Evolutionary conservation across 805 yeast genomes (phyloP).

Genomic region (Candida fluviatilis): DNA sequence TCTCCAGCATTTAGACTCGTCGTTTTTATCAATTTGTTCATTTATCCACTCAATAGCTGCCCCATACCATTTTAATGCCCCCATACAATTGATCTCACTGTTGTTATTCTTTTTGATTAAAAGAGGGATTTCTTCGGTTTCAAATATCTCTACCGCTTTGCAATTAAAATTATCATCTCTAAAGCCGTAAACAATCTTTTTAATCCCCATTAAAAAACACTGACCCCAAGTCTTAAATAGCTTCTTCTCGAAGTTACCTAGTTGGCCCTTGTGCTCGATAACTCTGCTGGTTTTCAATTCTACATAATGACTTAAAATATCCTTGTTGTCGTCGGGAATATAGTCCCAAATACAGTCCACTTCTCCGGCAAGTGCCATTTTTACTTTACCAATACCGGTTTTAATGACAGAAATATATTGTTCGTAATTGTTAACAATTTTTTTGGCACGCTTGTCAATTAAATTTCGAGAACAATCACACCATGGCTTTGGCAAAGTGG

Average conservation of each 20-base stretch:
- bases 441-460: constrained; percentile 62
- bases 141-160: constrained; percentile 66
- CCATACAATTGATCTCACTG: constrained; percentile 60
- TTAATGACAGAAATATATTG: constrained; percentile 79
- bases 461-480: constrained; percentile 57
- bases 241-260: constrained; percentile 68
- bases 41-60: constrained; percentile 78
- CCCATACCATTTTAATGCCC: constrained; percentile 81
- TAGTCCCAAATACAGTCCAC: constrained; percentile 89
- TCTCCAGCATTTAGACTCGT: constrained; percentile 47
- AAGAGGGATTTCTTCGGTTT: constrained; percentile 75
- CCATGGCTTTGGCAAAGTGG: constrained; percentile 77
- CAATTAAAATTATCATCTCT: constrained; percentile 70
- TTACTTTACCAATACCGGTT: constrained; percentile 76
- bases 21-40: constrained; percentile 44
- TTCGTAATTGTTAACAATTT: constrained; percentile 62
- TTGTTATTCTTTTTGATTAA: constrained; percentile 51
- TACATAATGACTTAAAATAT: constrained; percentile 67
- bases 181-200: constrained; percentile 80
- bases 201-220: constrained; percentile 82
- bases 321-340: constrained; percentile 43
- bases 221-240: constrained; percentile 88
- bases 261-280: constrained; percentile 53
- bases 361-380: constrained; percentile 78
- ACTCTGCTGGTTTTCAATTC: constrained; percentile 74